These are phyloP conservation scores for Canavalia ensiformis DNA, from an alignment of 306 rosid genomes.

Conservation along the genomic window DNA sequence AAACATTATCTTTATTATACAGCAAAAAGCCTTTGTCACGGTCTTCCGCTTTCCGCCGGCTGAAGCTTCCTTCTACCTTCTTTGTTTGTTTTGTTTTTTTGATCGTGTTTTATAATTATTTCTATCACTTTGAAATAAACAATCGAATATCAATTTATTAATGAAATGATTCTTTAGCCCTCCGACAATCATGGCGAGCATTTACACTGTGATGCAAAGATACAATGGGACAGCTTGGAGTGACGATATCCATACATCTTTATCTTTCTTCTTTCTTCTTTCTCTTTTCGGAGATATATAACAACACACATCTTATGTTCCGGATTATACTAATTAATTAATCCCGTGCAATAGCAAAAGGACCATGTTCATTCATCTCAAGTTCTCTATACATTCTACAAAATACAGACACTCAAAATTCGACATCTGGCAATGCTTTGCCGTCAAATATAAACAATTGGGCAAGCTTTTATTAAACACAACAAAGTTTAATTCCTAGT, in stretches of 20 bases:
- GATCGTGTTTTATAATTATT: constrained; percentile 31
- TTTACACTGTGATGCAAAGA: constrained; percentile 58
- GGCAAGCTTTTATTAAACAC: neutral
- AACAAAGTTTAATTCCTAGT: neutral
- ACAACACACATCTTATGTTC: neutral
- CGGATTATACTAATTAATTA: neutral
- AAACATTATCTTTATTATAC: no score
- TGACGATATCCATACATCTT: constrained; percentile 51
- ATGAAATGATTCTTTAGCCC: constrained; percentile 47
- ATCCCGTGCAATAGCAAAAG: constrained; percentile 13
- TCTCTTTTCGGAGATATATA: constrained; percentile 45
- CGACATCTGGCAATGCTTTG: constrained; percentile 16
- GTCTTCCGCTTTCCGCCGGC: constrained; percentile 43
- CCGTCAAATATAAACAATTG: neutral
- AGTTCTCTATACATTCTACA: constrained; percentile 14
- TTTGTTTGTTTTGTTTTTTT: constrained; percentile 25
- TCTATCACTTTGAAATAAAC: constrained; percentile 37
- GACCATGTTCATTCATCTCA: neutral
- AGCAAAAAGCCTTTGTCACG: neutral
- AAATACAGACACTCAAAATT: constrained; percentile 5
- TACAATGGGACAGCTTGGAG: constrained; percentile 63
- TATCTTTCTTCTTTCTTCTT: constrained; percentile 43
- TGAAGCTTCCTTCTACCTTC: constrained; percentile 56
- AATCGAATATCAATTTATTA: constrained; percentile 41
- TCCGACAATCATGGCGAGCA: constrained; percentile 74